Base-by-base conservation (phyloP, 331 rosid genomes). In the Rhamnella rubrinervis region DNA sequence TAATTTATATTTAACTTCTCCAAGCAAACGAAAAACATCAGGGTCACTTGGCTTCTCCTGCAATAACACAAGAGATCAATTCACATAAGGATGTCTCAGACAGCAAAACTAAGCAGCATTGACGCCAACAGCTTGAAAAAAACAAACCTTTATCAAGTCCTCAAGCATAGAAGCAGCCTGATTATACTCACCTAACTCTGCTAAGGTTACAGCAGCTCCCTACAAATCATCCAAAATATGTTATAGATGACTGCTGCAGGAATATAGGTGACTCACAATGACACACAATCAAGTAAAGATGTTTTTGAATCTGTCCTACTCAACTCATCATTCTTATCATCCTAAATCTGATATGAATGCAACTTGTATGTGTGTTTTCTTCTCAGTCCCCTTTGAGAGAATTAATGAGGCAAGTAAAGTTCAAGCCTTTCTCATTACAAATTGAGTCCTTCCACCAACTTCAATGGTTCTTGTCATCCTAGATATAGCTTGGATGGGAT, bases 121-220 rank as follows among this genome's bases (percentile, higher is more conserved):
- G n/a, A 59, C 39, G 39, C 23, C 19, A 66, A 9, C 67, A 61
- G 66, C 55, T 63, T 39, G 66, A 37, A 57, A 53, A 17, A 59
- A 35, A 17, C 77, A 75, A 44, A 88, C 97, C 96, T 90, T 87
- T 17, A 84, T 53, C 87, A 93, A 87, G 73, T 88, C 91, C 82
- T 88, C 87, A 58, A 93, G 97, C 77, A 93, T 80, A 79, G 92
- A 82, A 60, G 89, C 89, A 61, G 98, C 90, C 71, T 61, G 82
- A 44, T 82, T 72, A 83, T 85, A 93, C 35, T 90, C 93, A 77
- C 97, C 95, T 38, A 88, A 92, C 80, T 93, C 92, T 51, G 91
- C 89, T 66, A 74, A 87, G 68, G 89, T 86, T 66, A 90, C 97
- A 28, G 98, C 96, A 85, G 96, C 96, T 66, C 97, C 98, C 98